Base-by-base conservation (phyloP, 768 basidiomycete species). In the Lanmaoa rubissima region DNA sequence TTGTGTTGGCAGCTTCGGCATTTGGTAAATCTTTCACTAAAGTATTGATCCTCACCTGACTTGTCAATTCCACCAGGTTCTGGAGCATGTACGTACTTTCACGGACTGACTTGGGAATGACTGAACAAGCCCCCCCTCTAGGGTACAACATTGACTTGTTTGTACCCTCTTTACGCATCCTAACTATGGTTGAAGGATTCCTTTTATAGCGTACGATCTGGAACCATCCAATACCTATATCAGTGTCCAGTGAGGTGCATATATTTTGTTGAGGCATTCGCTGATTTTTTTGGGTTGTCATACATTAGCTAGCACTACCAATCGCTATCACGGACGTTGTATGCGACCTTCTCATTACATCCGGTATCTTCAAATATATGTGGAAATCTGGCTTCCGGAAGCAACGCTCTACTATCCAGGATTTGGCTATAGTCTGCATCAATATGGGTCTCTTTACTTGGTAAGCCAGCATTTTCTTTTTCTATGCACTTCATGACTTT, bases 351-450 rank as follows among this genome's bases (percentile, higher is more conserved):
- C n/a, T 62, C 42, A 60, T 60, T 34, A 52, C 55, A 32, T 31
- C 1, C 5, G 34, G 42, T 10, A 41, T 53, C 46, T 38, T 62
- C 36, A 62, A 62, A 38, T 62, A 62, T 21, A 41, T 62, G 51
- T 62, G 61, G 61, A 53, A n/a, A 42, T 53, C 61, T 28, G 48
- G 51, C 19, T 55, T 61, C 36, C 57, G 44, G 19, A 54, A 26
- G 17, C 51, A 13, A n/a, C 57, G 54, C 2, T 48, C 34, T n/a
- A 41, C 36, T 13, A 50, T 61, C 14, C 61, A 47, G 16, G 58
- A 59, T 7, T n/a, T 61, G 48, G 61, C 61, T 4, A n/a, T 55
- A 26, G 35, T 61, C 13, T 59, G 49, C 13, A 50, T 59, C 12
- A 31, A 31, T 28, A 28, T 31, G 28, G 28, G 28, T 31, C 28